Percentiles rank a stretch among this genome's conserved stretches.
These are phyloP conservation scores for Tolypocladium ovalisporum DNA, from an alignment of 2,329 filamentous ascomycete species.

Conservation along the genomic window DNA sequence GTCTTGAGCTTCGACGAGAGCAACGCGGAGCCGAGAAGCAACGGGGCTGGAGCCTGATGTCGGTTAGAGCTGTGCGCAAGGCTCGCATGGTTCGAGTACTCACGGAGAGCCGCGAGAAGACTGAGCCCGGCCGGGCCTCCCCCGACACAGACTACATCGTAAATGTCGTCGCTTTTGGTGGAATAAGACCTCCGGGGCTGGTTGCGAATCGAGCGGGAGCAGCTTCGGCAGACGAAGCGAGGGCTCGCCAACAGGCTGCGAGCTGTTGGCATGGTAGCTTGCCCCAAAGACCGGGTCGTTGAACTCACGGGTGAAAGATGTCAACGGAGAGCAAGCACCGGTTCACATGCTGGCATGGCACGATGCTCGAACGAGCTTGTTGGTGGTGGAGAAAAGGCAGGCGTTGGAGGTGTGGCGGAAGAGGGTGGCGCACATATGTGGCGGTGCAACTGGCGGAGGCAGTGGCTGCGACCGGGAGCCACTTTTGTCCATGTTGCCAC, in stretches of 20 bases:
- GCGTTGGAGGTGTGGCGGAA: neutral
- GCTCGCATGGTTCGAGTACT: neutral
- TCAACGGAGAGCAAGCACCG: neutral
- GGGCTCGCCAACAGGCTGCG: constrained; percentile 13
- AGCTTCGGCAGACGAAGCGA: constrained; percentile 35
- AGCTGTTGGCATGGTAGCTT: constrained; percentile 14
- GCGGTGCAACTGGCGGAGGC: neutral
- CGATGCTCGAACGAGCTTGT: neutral
- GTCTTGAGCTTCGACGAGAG: constrained; percentile 84
- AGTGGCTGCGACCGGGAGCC: neutral
- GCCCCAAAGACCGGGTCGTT: neutral
- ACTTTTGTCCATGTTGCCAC: constrained; percentile 22
- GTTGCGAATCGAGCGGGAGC: constrained; percentile 26
- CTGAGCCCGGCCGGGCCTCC: constrained; percentile 85
- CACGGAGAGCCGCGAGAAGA: constrained; percentile 66
- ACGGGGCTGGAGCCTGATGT: constrained; percentile 59
- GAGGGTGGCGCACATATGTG: neutral
- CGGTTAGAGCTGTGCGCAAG: neutral
- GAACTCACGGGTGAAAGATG: neutral
- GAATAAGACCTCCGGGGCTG: constrained; percentile 30
- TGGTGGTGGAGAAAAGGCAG: neutral
- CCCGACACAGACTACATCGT: constrained; percentile 86
- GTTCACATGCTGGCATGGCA: neutral
- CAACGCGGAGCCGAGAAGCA: constrained; percentile 70
- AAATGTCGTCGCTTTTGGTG: constrained; percentile 55